Conservation (phyloP, 202 grass and related monocot species). For the Eragrostis tef region DNA sequence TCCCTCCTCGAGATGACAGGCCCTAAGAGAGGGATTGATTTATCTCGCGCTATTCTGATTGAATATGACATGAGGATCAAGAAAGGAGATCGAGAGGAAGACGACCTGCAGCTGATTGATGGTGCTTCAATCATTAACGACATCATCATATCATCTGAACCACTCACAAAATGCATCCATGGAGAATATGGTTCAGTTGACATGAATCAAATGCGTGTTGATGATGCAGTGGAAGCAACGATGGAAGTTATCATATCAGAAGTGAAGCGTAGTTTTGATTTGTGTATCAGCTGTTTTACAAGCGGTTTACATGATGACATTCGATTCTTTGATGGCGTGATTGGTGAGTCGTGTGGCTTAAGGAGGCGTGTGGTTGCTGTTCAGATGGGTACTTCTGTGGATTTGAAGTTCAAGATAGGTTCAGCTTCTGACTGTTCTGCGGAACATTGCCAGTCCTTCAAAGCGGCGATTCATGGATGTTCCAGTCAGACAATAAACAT, state of each 20-base stretch:
- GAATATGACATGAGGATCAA: conserved; percentile 47
- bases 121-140: conserved; percentile 14
- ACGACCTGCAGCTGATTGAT: conserved; percentile 30
- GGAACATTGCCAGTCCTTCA: conserved; percentile 9
- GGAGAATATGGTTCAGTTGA: conserved; percentile 3
- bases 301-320: conserved; percentile 18
- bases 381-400: neutral
- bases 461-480: neutral
- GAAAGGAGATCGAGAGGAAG: neutral
- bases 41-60: conserved; percentile 4
- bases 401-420: conserved; percentile 23
- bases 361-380: conserved; percentile 28
- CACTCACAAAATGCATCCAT: neutral
- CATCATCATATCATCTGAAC: neutral
- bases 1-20: conserved; percentile 42
- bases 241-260: conserved; percentile 5
- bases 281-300: conserved; percentile 12
- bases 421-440: neutral
- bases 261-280: neutral
- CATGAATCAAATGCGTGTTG: neutral
- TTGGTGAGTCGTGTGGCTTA: neutral
- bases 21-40: conserved; percentile 36
- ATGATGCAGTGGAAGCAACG: conserved; percentile 13
- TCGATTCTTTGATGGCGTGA: neutral
- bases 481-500: neutral